A percentile compares a stretch with the other conserved stretches of the same genome.
Conservation (phyloP, 176 grass and related monocot species). For the Bothriochloa decipiens region DNA sequence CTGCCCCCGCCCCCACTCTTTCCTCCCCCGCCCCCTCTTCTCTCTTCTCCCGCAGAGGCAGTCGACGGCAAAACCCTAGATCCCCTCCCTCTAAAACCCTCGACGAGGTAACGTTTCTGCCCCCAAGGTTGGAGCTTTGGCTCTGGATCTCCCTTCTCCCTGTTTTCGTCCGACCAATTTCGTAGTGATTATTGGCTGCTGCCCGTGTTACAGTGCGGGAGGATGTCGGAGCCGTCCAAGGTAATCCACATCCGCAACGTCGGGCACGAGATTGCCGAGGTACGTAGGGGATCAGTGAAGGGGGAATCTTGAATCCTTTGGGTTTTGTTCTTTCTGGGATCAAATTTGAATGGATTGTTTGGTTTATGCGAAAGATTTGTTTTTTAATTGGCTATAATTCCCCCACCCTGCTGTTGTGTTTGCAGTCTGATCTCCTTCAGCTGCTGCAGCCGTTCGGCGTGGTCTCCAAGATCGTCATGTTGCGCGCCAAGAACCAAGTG, state of each 20-base stretch:
- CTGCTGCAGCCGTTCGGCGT: slow-evolving; percentile 86
- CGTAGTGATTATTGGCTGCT: slow-evolving; percentile 3
- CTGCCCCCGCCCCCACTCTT: neutral
- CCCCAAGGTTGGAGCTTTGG: neutral
- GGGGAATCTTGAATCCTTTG: slow-evolving; percentile 26
- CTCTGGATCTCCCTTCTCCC: slow-evolving; percentile 23
- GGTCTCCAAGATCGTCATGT: slow-evolving; percentile 80
- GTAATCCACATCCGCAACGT: slow-evolving; percentile 98
- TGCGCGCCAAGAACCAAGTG: slow-evolving; percentile 96
- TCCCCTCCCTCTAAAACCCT: slow-evolving; percentile 38
- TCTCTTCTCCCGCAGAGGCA: neutral
- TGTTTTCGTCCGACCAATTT: neutral
- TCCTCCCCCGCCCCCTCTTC: neutral
- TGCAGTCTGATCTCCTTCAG: slow-evolving; percentile 84
- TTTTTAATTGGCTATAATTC: neutral
- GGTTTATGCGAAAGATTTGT: neutral
- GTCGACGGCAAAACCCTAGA: slow-evolving; percentile 45
- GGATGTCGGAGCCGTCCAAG: slow-evolving; percentile 94
- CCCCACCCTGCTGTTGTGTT: neutral
- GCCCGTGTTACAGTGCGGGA: slow-evolving; percentile 30
- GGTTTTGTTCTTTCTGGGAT: neutral
- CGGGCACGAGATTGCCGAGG: slow-evolving; percentile 92
- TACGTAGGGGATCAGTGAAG: slow-evolving; percentile 16
- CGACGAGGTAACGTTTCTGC: slow-evolving; percentile 21
- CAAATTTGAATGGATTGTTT: neutral